These are phyloP conservation scores for Ceratocystis alfenasii DNA, from an alignment of 2,329 filamentous ascomycete species.

Conservation along the genomic window DNA sequence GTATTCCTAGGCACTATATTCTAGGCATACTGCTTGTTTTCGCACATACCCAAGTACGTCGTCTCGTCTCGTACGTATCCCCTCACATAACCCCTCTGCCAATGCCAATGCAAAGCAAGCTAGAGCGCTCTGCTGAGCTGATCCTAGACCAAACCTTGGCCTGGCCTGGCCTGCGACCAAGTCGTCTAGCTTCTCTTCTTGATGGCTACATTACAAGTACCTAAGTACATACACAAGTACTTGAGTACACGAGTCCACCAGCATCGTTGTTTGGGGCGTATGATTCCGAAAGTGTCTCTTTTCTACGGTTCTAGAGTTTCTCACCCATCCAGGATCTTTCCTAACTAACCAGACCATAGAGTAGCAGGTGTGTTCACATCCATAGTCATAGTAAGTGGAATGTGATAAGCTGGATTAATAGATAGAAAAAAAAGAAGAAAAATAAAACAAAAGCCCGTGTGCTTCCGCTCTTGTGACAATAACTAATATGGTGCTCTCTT, in stretches of 20 bases:
- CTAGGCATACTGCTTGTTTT: too few species aligned
- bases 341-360: neutral
- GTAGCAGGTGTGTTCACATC: neutral
- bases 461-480: neutral
- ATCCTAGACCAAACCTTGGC: neutral
- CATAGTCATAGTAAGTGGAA: neutral
- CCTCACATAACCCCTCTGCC: slow-evolving; percentile 1
- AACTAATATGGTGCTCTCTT: slow-evolving; percentile 1
- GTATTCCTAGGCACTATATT: neutral
- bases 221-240: neutral
- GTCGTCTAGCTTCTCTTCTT: neutral
- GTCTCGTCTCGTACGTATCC: neutral
- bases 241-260: neutral
- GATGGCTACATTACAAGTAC: neutral
- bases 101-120: slow-evolving; percentile 7
- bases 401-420: neutral
- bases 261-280: slow-evolving; percentile 2
- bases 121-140: slow-evolving; percentile 6
- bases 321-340: slow-evolving; percentile 8
- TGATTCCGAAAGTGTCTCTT: slow-evolving; percentile 10
- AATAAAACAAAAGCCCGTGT: slow-evolving; percentile 1
- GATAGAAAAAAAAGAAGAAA: neutral
- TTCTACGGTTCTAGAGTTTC: neutral
- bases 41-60: neutral
- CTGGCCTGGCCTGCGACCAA: neutral